Conservation (phyloP, 352 stramenopile genomes). For the Thalassiosira mediterranea region DNA sequence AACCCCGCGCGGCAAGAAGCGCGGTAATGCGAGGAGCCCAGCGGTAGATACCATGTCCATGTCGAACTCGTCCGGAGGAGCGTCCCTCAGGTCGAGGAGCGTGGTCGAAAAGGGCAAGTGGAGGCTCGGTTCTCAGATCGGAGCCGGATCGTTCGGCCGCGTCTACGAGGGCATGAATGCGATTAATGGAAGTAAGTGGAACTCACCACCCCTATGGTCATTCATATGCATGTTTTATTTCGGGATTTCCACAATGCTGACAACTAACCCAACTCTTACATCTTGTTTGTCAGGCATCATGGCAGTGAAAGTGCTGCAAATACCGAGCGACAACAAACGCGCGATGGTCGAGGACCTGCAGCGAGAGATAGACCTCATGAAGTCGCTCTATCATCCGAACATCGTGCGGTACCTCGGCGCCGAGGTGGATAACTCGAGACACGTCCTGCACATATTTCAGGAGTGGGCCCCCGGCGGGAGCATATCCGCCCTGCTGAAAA, state of each 20-base stretch:
- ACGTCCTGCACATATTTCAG: constrained; percentile 95
- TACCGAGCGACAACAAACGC: constrained; percentile 69
- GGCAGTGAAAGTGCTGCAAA: constrained; percentile 86
- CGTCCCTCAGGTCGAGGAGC: constrained; percentile 8
- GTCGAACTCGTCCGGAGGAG: constrained; percentile 20
- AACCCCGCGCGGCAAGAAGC: background rate
- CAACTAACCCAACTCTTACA: background rate
- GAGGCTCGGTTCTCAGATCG: constrained; percentile 93
- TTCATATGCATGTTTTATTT: too few relatives aligned
- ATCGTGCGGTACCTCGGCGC: constrained; percentile 94
- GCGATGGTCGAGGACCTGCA: constrained; percentile 80
- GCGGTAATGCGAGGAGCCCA: background rate
- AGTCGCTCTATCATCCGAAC: constrained; percentile 92
- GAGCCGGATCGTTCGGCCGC: constrained; percentile 92
- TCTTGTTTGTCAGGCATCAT: constrained; percentile 52
- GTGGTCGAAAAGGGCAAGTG: constrained; percentile 85
- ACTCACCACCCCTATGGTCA: constrained; percentile 3
- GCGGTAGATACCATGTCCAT: constrained; percentile 11
- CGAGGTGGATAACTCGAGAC: constrained; percentile 84
- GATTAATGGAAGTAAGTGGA: constrained; percentile 84
- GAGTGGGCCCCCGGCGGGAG: constrained; percentile 93
- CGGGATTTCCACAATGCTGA: background rate
- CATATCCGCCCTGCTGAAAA: constrained; percentile 90
- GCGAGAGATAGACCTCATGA: constrained; percentile 93
- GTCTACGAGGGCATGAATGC: constrained; percentile 96